Evolutionary conservation across 176 grass and related monocot species (phyloP).

Genomic region (Lolium perenne): DNA sequence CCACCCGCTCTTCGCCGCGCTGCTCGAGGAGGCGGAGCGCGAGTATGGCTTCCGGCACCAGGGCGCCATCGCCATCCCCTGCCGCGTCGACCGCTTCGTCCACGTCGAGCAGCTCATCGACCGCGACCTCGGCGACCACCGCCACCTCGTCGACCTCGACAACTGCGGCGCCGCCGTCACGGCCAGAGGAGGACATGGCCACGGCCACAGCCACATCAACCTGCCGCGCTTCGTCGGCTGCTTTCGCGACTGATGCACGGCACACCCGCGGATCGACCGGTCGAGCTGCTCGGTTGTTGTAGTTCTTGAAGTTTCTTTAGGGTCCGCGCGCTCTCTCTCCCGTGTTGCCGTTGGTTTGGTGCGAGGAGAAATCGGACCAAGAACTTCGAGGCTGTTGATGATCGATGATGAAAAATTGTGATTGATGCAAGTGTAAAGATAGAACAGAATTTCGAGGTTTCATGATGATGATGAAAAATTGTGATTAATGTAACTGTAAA

Average conservation of each 20-base stretch:
- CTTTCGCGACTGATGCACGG: constrained; percentile 57
- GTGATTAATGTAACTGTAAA: constrained; percentile 32
- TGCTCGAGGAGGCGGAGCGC: constrained; percentile 76
- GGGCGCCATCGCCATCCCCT: constrained; percentile 88
- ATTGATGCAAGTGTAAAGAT: no score
- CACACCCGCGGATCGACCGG: no score
- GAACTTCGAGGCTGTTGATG: not conserved
- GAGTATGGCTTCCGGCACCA: constrained; percentile 82
- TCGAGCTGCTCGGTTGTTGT: not conserved
- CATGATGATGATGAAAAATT: constrained; percentile 60
- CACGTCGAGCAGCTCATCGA: constrained; percentile 66
- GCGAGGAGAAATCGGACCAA: constrained; percentile 29
- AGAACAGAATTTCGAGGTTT: not conserved
- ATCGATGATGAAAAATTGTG: no score
- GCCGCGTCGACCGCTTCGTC: constrained; percentile 76
- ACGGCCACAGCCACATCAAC: constrained; percentile 42
- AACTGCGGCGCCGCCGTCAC: not conserved
- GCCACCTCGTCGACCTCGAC: constrained; percentile 30
- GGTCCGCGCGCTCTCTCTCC: not conserved
- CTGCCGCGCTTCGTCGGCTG: constrained; percentile 68
- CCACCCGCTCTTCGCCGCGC: constrained; percentile 83
- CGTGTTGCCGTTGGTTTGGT: not conserved
- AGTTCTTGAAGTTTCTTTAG: constrained; percentile 10
- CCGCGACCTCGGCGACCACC: constrained; percentile 43
- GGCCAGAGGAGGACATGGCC: not conserved